phyloP scores from a whole-genome alignment of 176 grass and related monocot genomes.

The Rhipidocladum racemiflorum region DNA sequence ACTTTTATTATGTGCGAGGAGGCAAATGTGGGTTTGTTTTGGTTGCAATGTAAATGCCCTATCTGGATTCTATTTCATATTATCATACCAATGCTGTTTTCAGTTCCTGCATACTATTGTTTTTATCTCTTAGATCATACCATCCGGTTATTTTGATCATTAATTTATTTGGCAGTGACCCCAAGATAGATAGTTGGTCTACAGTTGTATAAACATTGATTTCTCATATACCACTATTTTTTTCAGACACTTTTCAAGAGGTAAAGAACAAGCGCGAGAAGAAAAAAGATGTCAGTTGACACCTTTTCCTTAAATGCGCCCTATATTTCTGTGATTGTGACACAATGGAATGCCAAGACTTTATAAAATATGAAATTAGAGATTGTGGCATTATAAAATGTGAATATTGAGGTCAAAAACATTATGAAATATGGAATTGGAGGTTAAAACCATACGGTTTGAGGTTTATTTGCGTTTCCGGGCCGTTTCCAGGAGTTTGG shows the following conservation, averaged over 20 bases:
- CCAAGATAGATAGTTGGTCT: not conserved
- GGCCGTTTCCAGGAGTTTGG: too few species aligned
- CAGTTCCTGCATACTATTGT: not conserved
- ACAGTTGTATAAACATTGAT: not conserved
- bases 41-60: not conserved
- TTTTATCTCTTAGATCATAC: not conserved
- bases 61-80: slow-evolving; percentile 7
- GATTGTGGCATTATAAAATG: too few species aligned
- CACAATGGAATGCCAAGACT: too few species aligned
- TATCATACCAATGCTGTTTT: not conserved
- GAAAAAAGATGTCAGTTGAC: slow-evolving; percentile 68
- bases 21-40: not conserved
- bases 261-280: slow-evolving; percentile 85
- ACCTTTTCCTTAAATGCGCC: not conserved
- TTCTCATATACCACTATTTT: slow-evolving; percentile 33
- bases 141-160: not conserved
- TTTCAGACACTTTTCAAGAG: slow-evolving; percentile 77
- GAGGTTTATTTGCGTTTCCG: too few species aligned
- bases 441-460: too few species aligned
- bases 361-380: too few species aligned
- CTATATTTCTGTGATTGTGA: not conserved
- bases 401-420: too few species aligned
- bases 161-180: not conserved
- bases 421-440: too few species aligned
- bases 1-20: not conserved